Evolutionary conservation across 2,329 filamentous ascomycete genomes (phyloP).

Genomic region (Polychaeton citri): DNA sequence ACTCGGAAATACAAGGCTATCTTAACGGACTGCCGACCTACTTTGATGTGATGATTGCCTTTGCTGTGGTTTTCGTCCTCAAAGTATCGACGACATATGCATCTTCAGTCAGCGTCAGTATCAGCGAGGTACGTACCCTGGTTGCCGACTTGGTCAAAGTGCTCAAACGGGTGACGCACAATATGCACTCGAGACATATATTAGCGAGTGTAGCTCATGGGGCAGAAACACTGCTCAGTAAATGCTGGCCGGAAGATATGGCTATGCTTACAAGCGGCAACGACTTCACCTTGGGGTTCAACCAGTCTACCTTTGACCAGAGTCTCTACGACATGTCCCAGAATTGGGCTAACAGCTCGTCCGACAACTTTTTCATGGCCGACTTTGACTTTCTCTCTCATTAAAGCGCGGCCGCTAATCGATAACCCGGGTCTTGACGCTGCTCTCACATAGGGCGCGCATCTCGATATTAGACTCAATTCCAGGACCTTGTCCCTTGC

Average conservation of each 20-base stretch:
- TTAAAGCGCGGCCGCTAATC: too few species aligned
- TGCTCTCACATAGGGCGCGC: too few species aligned
- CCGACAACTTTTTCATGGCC: slow-evolving; percentile 18
- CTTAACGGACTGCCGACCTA: slow-evolving; percentile 37
- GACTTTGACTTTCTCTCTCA: slow-evolving; percentile 18
- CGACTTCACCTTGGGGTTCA: slow-evolving; percentile 13
- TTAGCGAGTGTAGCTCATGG: slow-evolving; percentile 16
- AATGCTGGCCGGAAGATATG: slow-evolving; percentile 6
- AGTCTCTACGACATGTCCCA: slow-evolving; percentile 14
- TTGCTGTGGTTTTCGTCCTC: slow-evolving; percentile 25
- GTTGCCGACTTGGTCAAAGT: too few species aligned
- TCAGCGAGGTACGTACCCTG: too few species aligned
- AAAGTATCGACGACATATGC: slow-evolving; percentile 20
- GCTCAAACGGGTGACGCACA: too few species aligned
- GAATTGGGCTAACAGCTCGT: slow-evolving; percentile 10
- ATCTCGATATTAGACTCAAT: too few species aligned
- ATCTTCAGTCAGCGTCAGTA: too few species aligned
- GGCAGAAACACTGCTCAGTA: slow-evolving; percentile 13
- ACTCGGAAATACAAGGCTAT: background rate
- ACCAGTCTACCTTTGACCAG: slow-evolving; percentile 16
- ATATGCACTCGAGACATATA: slow-evolving; percentile 17
- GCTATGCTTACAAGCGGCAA: background rate
- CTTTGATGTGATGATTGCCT: slow-evolving; percentile 40
- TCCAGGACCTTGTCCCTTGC: too few species aligned
- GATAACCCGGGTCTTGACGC: too few species aligned